Percentiles rank a stretch among this genome's conserved stretches.
phyloP scores from a whole-genome alignment of 805 yeast species.

The Soucietia sequanensis region DNA sequence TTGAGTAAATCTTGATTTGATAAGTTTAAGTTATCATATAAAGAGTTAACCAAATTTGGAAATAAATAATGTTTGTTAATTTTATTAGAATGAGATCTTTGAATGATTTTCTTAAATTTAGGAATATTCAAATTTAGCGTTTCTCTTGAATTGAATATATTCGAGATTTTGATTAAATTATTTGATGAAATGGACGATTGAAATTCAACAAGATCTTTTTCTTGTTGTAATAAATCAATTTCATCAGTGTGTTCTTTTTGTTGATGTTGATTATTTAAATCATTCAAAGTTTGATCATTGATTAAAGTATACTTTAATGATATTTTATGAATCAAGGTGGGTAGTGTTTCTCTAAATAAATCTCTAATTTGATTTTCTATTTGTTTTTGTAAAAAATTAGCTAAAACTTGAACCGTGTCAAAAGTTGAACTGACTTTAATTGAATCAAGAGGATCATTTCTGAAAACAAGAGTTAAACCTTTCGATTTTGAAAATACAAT shows the following conservation, averaged over 20 bases:
- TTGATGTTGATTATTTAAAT: constrained; percentile 33
- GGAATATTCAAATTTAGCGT: constrained; percentile 73
- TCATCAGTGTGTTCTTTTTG: constrained; percentile 17
- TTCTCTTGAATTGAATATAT: constrained; percentile 68
- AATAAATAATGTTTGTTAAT: constrained; percentile 32
- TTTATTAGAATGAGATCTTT: constrained; percentile 51
- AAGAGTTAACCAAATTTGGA: constrained; percentile 37
- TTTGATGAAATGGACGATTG: constrained; percentile 45
- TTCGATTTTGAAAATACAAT: constrained; percentile 78
- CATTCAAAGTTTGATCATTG: constrained; percentile 18
- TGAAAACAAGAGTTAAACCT: constrained; percentile 82
- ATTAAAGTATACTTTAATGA: constrained; percentile 52
- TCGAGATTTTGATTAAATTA: constrained; percentile 31
- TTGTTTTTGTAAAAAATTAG: constrained; percentile 77
- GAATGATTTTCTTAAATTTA: constrained; percentile 54
- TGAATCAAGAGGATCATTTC: constrained; percentile 84
- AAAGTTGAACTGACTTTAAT: constrained; percentile 85
- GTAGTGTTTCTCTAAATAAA: constrained; percentile 79
- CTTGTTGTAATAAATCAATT: constrained; percentile 27
- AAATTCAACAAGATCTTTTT: neutral
- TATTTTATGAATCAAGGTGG: constrained; percentile 73
- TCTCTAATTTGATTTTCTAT: constrained; percentile 80
- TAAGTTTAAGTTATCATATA: constrained; percentile 35
- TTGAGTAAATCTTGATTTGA: constrained; percentile 17
- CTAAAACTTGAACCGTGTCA: constrained; percentile 79